A percentile compares a stretch with the other conserved stretches of the same genome.
Evolutionary conservation across 2,329 filamentous ascomycete species (phyloP).

Genomic region (Sarocladiaceae sp.): DNA sequence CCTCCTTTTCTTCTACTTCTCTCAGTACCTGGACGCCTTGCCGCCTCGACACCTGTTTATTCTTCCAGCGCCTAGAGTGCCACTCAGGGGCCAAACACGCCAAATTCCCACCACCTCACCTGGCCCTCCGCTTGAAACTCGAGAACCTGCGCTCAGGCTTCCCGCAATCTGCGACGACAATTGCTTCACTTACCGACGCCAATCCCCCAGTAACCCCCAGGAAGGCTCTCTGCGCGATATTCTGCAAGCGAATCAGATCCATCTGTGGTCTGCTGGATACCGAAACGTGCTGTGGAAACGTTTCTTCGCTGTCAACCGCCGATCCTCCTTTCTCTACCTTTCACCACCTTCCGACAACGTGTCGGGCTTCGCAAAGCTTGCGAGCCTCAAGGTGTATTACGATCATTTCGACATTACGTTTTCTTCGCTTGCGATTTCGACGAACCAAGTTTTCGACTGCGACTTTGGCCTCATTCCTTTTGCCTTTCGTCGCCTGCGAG

Average conservation of each 20-base stretch:
- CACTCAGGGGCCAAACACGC: slow-evolving; percentile 2
- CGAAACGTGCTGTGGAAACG: slow-evolving; percentile 7
- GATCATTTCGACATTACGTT: neutral
- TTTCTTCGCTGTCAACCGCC: slow-evolving; percentile 7
- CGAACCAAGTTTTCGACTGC: neutral
- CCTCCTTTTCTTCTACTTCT: neutral
- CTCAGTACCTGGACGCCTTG: no score
- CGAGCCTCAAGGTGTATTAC: slow-evolving; percentile 2
- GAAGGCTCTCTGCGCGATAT: slow-evolving; percentile 1
- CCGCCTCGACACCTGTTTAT: no score
- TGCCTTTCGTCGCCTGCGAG: neutral
- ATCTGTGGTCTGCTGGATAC: neutral
- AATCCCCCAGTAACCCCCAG: no score
- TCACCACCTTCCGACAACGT: neutral
- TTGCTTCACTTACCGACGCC: slow-evolving; percentile 8
- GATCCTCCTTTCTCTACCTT: slow-evolving; percentile 7
- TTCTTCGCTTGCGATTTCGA: neutral
- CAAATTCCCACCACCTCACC: slow-evolving; percentile 5
- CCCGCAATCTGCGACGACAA: slow-evolving; percentile 10
- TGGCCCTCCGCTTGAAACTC: slow-evolving; percentile 7
- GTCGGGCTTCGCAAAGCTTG: slow-evolving; percentile 7
- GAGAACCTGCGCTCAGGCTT: slow-evolving; percentile 3
- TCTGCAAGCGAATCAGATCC: neutral
- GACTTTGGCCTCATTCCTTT: neutral
- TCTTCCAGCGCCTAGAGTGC: neutral